phyloP scores from a whole-genome alignment of 1,139 yeast genomes.

The Geotrichum cucujoidarum region DNA sequence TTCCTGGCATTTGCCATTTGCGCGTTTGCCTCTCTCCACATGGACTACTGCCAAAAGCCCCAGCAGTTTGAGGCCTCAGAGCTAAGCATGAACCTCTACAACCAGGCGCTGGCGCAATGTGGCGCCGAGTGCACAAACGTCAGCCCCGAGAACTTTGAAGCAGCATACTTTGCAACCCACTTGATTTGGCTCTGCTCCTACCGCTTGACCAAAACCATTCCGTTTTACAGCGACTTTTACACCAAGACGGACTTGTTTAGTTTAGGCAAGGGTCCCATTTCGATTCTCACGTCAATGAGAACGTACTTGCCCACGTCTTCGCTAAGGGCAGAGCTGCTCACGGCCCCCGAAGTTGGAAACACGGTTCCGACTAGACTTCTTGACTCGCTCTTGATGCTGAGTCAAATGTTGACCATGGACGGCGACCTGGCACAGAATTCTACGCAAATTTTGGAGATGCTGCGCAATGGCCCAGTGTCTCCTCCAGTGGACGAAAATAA shows the following conservation, averaged over 20 bases:
- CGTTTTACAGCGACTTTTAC: not conserved
- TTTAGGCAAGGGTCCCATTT: conserved; percentile 10
- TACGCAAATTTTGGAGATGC: not conserved
- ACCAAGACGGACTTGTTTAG: conserved; percentile 8
- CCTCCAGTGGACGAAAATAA: not conserved
- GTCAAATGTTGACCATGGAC: not conserved
- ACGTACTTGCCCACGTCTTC: conserved; percentile 4
- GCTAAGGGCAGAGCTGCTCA: conserved; percentile 1
- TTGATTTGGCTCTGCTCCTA: conserved; percentile 13
- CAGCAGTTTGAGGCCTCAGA: conserved; percentile 10
- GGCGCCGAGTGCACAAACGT: conserved; percentile 5
- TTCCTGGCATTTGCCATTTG: conserved; percentile 5
- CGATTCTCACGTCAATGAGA: conserved; percentile 7
- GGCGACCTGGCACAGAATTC: not conserved
- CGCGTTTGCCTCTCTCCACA: conserved; percentile 7
- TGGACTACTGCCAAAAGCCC: conserved; percentile 9
- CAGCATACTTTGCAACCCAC: conserved; percentile 11
- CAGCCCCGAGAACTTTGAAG: conserved; percentile 10
- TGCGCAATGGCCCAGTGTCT: conserved; percentile 3
- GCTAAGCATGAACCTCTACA: conserved; percentile 5
- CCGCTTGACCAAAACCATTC: conserved; percentile 7
- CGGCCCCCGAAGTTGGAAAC: not conserved
- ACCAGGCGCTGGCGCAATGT: conserved; percentile 10
- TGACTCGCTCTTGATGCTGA: not conserved
- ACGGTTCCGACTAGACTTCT: not conserved